Conservation (phyloP, 2,329 filamentous ascomycete species). For the Amauroascus niger region DNA sequence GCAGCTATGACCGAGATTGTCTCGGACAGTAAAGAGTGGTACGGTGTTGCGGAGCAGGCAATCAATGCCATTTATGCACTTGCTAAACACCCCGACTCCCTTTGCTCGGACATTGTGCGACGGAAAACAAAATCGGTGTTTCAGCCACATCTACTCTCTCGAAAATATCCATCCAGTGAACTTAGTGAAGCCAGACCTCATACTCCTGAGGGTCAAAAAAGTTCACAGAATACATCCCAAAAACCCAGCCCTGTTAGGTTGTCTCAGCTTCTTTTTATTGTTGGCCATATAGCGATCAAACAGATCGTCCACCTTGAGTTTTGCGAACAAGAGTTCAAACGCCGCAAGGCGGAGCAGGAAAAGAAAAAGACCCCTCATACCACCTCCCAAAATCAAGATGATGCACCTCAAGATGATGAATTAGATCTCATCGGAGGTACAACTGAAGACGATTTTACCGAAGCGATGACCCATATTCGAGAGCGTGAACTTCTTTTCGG, state of each 20-base stretch:
- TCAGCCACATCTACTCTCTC: conserved; percentile 34
- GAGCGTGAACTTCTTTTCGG: conserved; percentile 79
- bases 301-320: conserved; percentile 97
- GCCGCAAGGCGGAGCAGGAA: conserved; percentile 58
- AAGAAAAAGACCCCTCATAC: conserved; percentile 39
- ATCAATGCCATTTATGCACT: conserved; percentile 91
- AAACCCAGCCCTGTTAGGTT: conserved; percentile 61
- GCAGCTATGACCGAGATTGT: conserved; percentile 76
- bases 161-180: conserved; percentile 21
- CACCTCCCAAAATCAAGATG: conserved; percentile 42
- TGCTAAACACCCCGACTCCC: conserved; percentile 83
- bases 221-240: conserved; percentile 41
- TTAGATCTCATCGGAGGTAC: conserved; percentile 94
- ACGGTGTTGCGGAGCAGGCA: conserved; percentile 86
- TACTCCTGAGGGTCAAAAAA: conserved; percentile 8
- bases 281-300: conserved; percentile 94
- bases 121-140: conserved; percentile 81
- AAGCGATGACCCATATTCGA: conserved; percentile 73
- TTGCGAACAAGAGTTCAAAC: conserved; percentile 97
- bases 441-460: conserved; percentile 85
- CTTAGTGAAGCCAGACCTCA: conserved; percentile 26
- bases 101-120: conserved; percentile 84
- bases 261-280: conserved; percentile 86
- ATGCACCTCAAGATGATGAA: conserved; percentile 66
- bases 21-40: conserved; percentile 91